Percentiles rank a stretch among this genome's conserved stretches.
phyloP scores from a whole-genome alignment of 108 stramenopile species.

The Skeletonema costatum region DNA sequence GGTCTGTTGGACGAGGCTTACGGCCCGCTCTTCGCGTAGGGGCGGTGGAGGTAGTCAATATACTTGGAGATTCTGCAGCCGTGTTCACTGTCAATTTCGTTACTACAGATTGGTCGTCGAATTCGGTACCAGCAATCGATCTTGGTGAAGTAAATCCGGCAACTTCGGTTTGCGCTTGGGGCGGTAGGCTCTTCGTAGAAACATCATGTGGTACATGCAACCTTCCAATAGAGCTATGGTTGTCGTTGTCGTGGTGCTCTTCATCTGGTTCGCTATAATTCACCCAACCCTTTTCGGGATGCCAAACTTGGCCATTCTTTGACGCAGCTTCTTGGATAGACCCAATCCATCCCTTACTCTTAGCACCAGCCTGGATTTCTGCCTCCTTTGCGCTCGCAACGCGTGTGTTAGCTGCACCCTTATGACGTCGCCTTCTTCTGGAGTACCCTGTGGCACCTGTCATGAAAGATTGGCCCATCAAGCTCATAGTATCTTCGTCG shows the following conservation, averaged over 20 bases:
- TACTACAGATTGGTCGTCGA: conserved; percentile 28
- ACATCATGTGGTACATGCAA: conserved; percentile 31
- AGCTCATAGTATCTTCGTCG: conserved; percentile 33
- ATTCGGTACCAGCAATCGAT: not conserved
- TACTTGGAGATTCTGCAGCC: conserved; percentile 23
- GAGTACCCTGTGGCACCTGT: conserved; percentile 40
- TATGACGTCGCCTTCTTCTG: conserved; percentile 61
- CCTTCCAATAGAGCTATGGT: conserved; percentile 23
- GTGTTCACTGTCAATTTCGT: conserved; percentile 30
- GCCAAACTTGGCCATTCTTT: conserved; percentile 59
- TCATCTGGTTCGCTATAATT: conserved; percentile 62
- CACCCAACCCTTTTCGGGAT: conserved; percentile 68
- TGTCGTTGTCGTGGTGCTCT: not conserved
- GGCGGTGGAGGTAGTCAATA: conserved; percentile 12
- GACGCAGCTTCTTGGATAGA: conserved; percentile 70
- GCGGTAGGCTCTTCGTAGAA: not conserved
- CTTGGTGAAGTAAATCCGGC: not conserved
- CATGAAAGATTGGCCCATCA: conserved; percentile 43
- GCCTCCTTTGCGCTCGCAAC: conserved; percentile 54
- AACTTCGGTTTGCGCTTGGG: conserved; percentile 1
- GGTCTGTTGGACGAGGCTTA: conserved; percentile 23
- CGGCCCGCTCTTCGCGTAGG: conserved; percentile 31
- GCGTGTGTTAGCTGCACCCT: conserved; percentile 67
- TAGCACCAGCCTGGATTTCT: conserved; percentile 26
- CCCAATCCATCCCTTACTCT: conserved; percentile 73